A percentile compares a stretch with the other conserved stretches of the same genome.
Conservation (phyloP, 2,329 filamentous ascomycete genomes). For the Macrophomina phaseolina region DNA sequence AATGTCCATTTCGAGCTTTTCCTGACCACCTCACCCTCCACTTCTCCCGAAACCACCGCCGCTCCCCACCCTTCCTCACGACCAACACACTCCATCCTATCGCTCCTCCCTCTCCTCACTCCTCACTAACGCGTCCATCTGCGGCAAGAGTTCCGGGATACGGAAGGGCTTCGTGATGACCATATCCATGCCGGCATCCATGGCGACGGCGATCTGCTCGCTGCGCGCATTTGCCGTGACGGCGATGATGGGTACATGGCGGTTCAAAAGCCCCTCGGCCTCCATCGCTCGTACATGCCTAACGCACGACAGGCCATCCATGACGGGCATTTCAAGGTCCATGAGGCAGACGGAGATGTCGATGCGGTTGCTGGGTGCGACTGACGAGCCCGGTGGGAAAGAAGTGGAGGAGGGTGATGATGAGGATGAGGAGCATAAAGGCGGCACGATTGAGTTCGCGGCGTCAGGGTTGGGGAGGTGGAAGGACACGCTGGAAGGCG, state of each 20-base stretch:
- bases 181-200: conserved; percentile 43
- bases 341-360: conserved; percentile 42
- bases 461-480: not conserved
- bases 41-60: not conserved
- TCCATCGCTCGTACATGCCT: conserved; percentile 42
- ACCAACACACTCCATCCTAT: not conserved
- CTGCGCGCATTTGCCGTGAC: conserved; percentile 45
- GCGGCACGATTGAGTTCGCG: not conserved
- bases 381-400: no score
- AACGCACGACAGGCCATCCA: conserved; percentile 45
- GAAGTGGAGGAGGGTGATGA: no score
- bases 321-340: conserved; percentile 48
- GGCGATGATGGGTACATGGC: conserved; percentile 43
- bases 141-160: conserved; percentile 39
- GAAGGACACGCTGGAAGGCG: no score
- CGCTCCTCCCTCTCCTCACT: not conserved
- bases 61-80: not conserved
- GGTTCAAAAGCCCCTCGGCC: conserved; percentile 31
- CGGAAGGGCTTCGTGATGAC: conserved; percentile 44
- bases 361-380: not conserved
- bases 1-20: no score
- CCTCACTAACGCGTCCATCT: conserved; percentile 32
- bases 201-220: conserved; percentile 41
- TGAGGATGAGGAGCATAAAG: not conserved
- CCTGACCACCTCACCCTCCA: no score